Base-by-base conservation (phyloP, 2,329 filamentous ascomycete genomes). In the Fonsecaea monophora region DNA sequence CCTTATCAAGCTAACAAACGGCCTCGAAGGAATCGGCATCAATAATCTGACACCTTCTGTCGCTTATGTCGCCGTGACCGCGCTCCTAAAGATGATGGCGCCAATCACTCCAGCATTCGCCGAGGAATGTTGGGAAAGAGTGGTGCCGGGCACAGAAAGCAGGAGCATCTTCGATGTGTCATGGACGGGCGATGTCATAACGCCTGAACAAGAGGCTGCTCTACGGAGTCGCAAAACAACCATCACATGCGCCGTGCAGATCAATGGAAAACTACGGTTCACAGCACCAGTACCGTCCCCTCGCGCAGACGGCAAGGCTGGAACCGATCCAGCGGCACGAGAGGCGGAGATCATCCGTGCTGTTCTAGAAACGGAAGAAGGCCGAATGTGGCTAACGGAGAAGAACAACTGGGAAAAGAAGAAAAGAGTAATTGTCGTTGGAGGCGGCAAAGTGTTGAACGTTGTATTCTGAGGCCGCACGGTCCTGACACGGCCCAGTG, bases 81-180 rank as follows among this genome's bases (percentile, higher is more conserved):
- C 82, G 3, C 84, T 96, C 8, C 76, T 94, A 48, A 87, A 87
- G 58, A 87, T 96, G 80, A 82, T 94, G 72, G 90, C 92, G 0
- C 93, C 93, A 3, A 87, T 96, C 60, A 87, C 91, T 0, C 93
- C 93, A 0, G 91, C 90, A 0, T 87, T 95, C 66, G 85, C 92
- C 1, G 92, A 94, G 72, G 92, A 96, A 79, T 91, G 88, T 77
- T 96, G 91, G 91, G 83, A 73, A 85, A 1, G 82, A 94, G 3
- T 75, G 79, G 57, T 78, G 80, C 1, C 68, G 77, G 84, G 63
- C 84, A 84, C 71, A 62, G 70, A 45, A 72, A 76, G 53, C 34
- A 54, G 6, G 48, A 67, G 65, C 45, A 79, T 87, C 48, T 83
- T 85, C 59, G 74, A 78, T 0, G 75, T 77, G 6, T 74, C 79